phyloP scores from a whole-genome alignment of 805 yeast genomes.

The Candida orba region DNA sequence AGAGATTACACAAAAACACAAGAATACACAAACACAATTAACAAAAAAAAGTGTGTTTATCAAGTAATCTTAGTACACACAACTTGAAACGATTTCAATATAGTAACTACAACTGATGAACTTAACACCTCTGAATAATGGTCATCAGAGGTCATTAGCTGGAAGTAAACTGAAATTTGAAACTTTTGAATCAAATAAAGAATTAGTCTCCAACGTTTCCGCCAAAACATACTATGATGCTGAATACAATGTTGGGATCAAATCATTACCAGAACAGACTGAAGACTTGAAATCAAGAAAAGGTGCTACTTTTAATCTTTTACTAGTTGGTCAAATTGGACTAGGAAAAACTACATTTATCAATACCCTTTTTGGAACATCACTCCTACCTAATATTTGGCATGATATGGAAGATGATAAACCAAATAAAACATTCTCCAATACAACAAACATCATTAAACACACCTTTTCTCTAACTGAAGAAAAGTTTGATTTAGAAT shows the following conservation, averaged over 20 bases:
- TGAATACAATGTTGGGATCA: slow-evolving; percentile 20
- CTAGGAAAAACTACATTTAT: slow-evolving; percentile 74
- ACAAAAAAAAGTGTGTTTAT: no score
- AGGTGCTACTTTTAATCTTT: slow-evolving; percentile 72
- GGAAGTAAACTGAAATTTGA: not conserved
- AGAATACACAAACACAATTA: not conserved
- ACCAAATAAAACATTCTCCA: slow-evolving; percentile 31
- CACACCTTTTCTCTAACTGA: slow-evolving; percentile 51
- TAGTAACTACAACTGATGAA: no score
- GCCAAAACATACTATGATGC: slow-evolving; percentile 2
- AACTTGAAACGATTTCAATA: no score
- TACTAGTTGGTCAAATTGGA: slow-evolving; percentile 86
- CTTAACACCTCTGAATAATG: no score
- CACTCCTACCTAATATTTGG: slow-evolving; percentile 33
- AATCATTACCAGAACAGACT: slow-evolving; percentile 24
- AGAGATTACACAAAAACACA: not conserved
- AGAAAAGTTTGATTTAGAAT: slow-evolving; percentile 47
- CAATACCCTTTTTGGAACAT: slow-evolving; percentile 66
- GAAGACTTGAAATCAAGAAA: slow-evolving; percentile 30
- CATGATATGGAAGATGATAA: slow-evolving; percentile 30
- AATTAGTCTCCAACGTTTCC: not conserved
- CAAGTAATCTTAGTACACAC: no score
- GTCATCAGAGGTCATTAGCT: not conserved
- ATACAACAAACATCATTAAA: slow-evolving; percentile 27
- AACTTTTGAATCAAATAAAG: not conserved